These are phyloP conservation scores for Rutidosis leptorrhynchoides DNA, from an alignment of 129 eudicot species.

Conservation along the genomic window DNA sequence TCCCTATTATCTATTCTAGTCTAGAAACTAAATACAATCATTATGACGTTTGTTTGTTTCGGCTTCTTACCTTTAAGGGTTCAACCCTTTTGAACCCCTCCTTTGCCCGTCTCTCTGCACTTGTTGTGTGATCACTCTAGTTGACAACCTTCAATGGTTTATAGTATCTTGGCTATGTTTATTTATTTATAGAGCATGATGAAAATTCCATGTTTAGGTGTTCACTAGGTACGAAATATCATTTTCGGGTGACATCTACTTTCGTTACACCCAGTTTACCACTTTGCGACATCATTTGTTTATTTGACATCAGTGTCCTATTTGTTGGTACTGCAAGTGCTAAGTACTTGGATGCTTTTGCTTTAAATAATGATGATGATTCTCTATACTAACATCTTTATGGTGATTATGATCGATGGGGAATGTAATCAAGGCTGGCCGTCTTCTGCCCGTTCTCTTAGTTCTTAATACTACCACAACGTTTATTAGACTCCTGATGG, in stretches of 20 bases:
- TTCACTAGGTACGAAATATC: neutral
- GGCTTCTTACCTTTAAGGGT: no score
- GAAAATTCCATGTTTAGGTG: neutral
- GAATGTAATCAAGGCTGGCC: neutral
- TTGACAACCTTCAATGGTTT: neutral
- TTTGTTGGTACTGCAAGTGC: neutral
- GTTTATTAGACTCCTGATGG: no score
- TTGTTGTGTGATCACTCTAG: neutral
- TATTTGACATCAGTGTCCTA: no score
- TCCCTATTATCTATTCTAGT: neutral
- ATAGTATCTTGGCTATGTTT: neutral
- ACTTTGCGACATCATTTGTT: no score
- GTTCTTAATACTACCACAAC: no score
- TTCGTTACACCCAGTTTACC: no score
- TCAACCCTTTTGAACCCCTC: neutral
- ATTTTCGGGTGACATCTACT: neutral
- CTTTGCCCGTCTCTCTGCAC: neutral
- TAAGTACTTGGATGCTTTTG: neutral
- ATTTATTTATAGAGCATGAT: neutral
- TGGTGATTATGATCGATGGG: neutral
- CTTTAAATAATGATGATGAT: neutral
- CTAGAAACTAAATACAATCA: neutral
- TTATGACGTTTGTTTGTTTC: neutral
- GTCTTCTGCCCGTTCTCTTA: no score
- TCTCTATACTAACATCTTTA: no score